These are phyloP conservation scores for Dispira simplex DNA, from an alignment of 192 early-diverging fungal genomes.

Conservation along the genomic window DNA sequence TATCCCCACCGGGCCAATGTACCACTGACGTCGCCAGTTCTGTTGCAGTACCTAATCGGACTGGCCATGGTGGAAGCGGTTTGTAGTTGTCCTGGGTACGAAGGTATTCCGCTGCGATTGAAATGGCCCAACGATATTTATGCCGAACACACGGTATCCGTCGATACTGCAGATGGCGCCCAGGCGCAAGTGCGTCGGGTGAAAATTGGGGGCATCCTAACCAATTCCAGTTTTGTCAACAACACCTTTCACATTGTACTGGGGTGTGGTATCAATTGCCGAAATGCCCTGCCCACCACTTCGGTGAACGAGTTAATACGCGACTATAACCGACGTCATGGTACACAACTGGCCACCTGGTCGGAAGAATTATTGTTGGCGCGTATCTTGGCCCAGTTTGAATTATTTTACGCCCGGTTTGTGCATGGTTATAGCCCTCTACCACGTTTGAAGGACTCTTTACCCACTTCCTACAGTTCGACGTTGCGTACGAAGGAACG, in stretches of 20 bases:
- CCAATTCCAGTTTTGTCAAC: slow-evolving; percentile 58
- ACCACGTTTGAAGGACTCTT: background rate
- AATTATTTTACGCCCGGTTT: slow-evolving; percentile 61
- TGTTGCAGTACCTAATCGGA: slow-evolving; percentile 89
- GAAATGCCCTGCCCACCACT: slow-evolving; percentile 70
- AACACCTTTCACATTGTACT: slow-evolving; percentile 66
- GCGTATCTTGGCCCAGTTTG: slow-evolving; percentile 49
- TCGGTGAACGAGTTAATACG: slow-evolving; percentile 72
- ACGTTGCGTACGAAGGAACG: background rate
- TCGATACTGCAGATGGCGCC: slow-evolving; percentile 14
- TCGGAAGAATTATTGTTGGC: slow-evolving; percentile 48
- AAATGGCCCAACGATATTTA: slow-evolving; percentile 99
- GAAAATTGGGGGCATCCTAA: slow-evolving; percentile 85
- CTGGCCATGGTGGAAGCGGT: slow-evolving; percentile 74
- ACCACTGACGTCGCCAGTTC: slow-evolving; percentile 43
- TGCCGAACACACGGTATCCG: slow-evolving; percentile 25
- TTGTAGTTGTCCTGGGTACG: slow-evolving; percentile 47
- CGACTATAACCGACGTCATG: slow-evolving; percentile 30
- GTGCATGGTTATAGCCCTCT: slow-evolving; percentile 19
- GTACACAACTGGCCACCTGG: slow-evolving; percentile 22
- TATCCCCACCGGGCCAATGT: slow-evolving; percentile 40
- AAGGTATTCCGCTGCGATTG: slow-evolving; percentile 62
- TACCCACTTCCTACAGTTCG: background rate
- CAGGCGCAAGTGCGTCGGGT: slow-evolving; percentile 24
- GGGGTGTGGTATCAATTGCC: slow-evolving; percentile 77